Evolutionary conservation across 768 basidiomycete species (phyloP).

Genomic region (Boletus pseudo-olivaceus): DNA sequence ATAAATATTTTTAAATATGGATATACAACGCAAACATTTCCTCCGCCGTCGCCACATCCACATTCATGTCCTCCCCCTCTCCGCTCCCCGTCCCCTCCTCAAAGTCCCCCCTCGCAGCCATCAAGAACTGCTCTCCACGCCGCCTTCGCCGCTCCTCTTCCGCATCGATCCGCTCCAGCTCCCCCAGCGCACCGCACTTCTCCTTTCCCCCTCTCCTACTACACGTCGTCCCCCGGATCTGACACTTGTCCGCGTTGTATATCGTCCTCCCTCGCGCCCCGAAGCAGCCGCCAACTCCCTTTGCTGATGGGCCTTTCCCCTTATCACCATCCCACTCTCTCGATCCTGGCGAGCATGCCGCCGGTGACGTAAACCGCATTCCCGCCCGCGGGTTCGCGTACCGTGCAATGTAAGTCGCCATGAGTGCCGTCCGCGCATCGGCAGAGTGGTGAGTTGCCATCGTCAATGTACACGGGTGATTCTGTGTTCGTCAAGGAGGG

Average conservation of each 20-base stretch:
- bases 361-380: background rate
- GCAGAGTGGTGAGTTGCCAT: conserved; percentile 29
- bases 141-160: conserved; percentile 17
- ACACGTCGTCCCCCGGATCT: background rate
- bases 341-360: background rate
- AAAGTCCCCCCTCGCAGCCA: conserved; percentile 1
- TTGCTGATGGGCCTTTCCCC: background rate
- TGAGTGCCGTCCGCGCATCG: conserved; percentile 34
- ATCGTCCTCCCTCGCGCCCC: conserved; percentile 28
- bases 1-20: conserved; percentile 16
- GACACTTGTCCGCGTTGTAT: conserved; percentile 16
- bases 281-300: background rate
- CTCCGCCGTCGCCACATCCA: conserved; percentile 12
- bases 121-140: conserved; percentile 3
- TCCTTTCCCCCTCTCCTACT: background rate
- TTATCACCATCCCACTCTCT: background rate
- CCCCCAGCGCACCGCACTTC: background rate
- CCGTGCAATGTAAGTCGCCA: conserved; percentile 27
- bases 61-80: background rate
- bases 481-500: background rate
- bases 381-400: conserved; percentile 20
- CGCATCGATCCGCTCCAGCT: conserved; percentile 19
- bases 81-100: background rate
- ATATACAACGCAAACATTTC: conserved; percentile 44
- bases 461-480: background rate